These are phyloP conservation scores for Corchorus olitorius DNA, from an alignment of 345 rosid genomes.

Conservation along the genomic window DNA sequence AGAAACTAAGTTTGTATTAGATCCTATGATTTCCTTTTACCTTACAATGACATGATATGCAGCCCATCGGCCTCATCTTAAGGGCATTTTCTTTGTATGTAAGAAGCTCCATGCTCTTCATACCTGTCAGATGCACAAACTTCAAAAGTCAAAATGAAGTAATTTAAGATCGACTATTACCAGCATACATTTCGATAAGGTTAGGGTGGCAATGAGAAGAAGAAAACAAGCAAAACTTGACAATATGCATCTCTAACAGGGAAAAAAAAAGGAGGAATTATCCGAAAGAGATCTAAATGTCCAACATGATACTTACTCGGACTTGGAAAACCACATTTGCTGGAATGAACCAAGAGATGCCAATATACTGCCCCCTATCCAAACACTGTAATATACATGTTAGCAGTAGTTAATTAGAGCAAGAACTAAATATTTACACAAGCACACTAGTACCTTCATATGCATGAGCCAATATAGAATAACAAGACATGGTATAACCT, in stretches of 20 bases:
- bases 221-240: neutral
- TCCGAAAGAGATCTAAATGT: neutral
- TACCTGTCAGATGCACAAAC: slow-evolving; percentile 53
- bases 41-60: slow-evolving; percentile 12
- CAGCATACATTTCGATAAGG: neutral
- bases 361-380: slow-evolving; percentile 92
- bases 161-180: neutral
- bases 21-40: neutral
- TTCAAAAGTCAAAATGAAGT: neutral
- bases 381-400: slow-evolving; percentile 58
- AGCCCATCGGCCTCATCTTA: slow-evolving; percentile 29
- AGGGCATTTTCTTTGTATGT: slow-evolving; percentile 95
- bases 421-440: neutral
- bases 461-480: neutral
- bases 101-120: slow-evolving; percentile 97
- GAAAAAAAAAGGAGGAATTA: neutral
- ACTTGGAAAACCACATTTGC: slow-evolving; percentile 98
- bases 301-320: slow-evolving; percentile 52
- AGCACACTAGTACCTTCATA: neutral
- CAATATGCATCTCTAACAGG: neutral
- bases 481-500: neutral
- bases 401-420: neutral
- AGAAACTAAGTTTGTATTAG: neutral
- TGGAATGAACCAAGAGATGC: slow-evolving; percentile 94
- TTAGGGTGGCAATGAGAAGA: neutral